A percentile compares a stretch with the other conserved stretches of the same genome.
These are phyloP conservation scores for Sporothrix variecibatus DNA, from an alignment of 2,329 filamentous ascomycete species.

Conservation along the genomic window DNA sequence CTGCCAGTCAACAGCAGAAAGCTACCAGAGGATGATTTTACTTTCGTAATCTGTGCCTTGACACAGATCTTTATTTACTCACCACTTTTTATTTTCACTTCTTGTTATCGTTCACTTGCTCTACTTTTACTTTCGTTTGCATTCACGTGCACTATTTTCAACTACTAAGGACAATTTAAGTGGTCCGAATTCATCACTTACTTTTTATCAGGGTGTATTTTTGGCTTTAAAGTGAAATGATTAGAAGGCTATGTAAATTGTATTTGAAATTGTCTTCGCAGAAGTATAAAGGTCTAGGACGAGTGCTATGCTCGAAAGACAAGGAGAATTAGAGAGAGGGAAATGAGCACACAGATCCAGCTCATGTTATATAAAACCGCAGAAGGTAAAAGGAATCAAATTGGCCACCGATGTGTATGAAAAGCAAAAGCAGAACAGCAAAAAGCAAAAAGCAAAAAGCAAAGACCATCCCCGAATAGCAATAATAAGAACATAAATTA, in stretches of 20 bases:
- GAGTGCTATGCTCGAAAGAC: neutral
- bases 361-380: neutral
- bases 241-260: neutral
- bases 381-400: neutral
- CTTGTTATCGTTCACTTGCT: neutral
- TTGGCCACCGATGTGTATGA: neutral
- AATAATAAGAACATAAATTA: neutral
- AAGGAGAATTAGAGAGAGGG: neutral
- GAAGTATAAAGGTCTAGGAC: neutral
- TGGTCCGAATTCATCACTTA: neutral
- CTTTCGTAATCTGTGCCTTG: slow-evolving; percentile 9
- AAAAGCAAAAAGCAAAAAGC: neutral
- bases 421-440: neutral
- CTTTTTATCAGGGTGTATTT: neutral
- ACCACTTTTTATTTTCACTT: neutral
- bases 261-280: slow-evolving; percentile 2
- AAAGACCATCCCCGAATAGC: neutral
- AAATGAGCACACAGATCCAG: neutral
- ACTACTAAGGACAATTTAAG: neutral
- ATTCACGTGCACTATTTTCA: neutral
- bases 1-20: neutral
- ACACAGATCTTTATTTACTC: slow-evolving; percentile 5
- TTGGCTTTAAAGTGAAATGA: neutral
- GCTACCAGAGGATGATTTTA: neutral
- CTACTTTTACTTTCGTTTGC: neutral